Conservation (phyloP, 2,329 filamentous ascomycete species). For the Grosmannia huntii region DNA sequence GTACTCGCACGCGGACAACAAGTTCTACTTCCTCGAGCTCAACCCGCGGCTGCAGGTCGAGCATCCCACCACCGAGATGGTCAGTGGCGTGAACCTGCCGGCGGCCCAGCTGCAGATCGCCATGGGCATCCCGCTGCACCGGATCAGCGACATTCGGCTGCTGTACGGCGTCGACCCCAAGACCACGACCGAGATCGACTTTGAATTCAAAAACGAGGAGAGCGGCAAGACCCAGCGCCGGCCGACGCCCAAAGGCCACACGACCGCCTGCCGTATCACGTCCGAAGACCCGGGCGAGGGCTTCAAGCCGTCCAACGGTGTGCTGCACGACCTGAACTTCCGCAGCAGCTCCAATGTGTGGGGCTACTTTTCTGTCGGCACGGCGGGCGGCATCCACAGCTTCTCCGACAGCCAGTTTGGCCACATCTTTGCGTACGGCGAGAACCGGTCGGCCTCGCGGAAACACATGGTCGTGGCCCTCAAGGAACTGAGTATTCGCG, state of each 20-base stretch:
- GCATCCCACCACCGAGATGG: conserved; percentile 99
- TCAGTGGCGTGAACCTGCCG: conserved; percentile 91
- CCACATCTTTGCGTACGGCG: conserved; percentile 97
- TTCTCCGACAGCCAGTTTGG: conserved; percentile 99
- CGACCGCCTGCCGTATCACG: conserved; percentile 96
- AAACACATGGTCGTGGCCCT: conserved; percentile 99
- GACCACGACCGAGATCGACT: conserved; percentile 78
- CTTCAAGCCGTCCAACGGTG: conserved; percentile 98
- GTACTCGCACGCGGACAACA: conserved; percentile 94
- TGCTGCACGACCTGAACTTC: conserved; percentile 99
- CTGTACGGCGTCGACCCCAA: conserved; percentile 93
- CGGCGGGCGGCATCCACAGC: conserved; percentile 92
- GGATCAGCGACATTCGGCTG: conserved; percentile 89
- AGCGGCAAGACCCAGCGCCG: conserved; percentile 77
- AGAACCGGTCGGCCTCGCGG: conserved; percentile 88
- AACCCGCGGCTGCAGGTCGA: conserved; percentile 99
- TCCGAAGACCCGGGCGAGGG: conserved; percentile 98
- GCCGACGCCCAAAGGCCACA: conserved; percentile 90
- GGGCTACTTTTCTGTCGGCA: conserved; percentile 99
- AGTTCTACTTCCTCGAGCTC: conserved; percentile 98
- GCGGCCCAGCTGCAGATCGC: conserved; percentile 97
- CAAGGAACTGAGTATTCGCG: conserved; percentile 98
- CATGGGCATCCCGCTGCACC: conserved; percentile 93
- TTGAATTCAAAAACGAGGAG: conserved; percentile 81
- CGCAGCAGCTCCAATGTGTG: conserved; percentile 96